Evolutionary conservation across 495 filamentous ascomycete species (phyloP), one percentile per base, ranked within the genome.

Genomic region (Neurospora sp.): DNA sequence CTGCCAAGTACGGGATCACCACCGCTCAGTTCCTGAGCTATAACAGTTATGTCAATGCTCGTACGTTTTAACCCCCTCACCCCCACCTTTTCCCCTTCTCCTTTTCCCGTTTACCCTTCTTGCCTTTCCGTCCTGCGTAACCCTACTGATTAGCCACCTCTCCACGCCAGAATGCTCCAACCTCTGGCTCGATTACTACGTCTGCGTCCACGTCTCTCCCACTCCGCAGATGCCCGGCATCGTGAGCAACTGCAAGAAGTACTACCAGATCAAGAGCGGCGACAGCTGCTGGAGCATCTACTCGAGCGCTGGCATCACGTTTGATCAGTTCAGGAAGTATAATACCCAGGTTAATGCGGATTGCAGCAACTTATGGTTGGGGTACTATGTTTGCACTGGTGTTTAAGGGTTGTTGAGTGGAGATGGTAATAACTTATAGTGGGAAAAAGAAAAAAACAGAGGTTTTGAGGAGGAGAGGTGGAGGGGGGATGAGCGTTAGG

Each of bases 11-110:
- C 69, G 71, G 74, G 11, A 81, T 83, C 70, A 70, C 76, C 39
- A 39, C 79, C 22, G 65, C 71, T 8, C 44, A 78, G 69, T 77
- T 82, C 31, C 75, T 76, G 68, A 70, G 69, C 72, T 83, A 80
- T 76, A 82, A 83, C 74, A 81, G 81, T 40, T 48, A 65, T 4
- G 38, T 69, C 71, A 40, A 69, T 40, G 37, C 18, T 22, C 42
- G 39, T 39, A 39, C 39, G 39, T 39, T 39, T 35, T 35, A 39
- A 39, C 39, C 39, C 39, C 39, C 39, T 39, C 31, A 35, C 31
- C 31, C 31, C 40, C 8, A 41, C 11, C 40, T 41, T 12, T 41
- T 14, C 12, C 8, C 3, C 10, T 41, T 41, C 40, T 14, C 40
- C 3, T 41, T 11, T 39, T 39, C 38, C 31, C 31, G 39, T 39